A percentile compares a stretch with the other conserved stretches of the same genome.
These are phyloP conservation scores for Trichoderma guizhouense DNA, from an alignment of 2,329 filamentous ascomycete species.

Conservation along the genomic window DNA sequence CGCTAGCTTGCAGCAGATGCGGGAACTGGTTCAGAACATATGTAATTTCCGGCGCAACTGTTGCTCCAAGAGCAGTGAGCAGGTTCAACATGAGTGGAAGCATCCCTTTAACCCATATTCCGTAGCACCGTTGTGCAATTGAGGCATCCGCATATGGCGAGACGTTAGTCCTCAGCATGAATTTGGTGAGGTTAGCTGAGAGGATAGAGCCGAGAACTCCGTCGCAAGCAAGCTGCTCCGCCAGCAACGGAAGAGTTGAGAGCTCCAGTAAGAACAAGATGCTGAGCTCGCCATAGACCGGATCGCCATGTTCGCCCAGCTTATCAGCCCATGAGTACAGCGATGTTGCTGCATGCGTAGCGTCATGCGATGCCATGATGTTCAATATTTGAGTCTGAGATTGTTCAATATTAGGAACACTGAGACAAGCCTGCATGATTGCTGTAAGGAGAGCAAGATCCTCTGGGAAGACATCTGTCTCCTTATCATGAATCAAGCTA, in stretches of 20 bases:
- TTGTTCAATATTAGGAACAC: conserved; percentile 71
- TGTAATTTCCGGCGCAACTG: conserved; percentile 78
- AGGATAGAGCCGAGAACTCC: conserved; percentile 76
- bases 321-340: conserved; percentile 93
- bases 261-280: conserved; percentile 85
- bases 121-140: conserved; percentile 70
- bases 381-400: conserved; percentile 68
- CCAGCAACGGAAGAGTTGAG: conserved; percentile 74
- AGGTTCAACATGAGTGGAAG: conserved; percentile 87
- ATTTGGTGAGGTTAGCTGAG: conserved; percentile 73
- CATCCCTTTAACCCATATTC: conserved; percentile 85
- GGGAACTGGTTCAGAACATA: conserved; percentile 89
- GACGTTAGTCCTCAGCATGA: conserved; percentile 67
- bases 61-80: conserved; percentile 73
- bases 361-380: conserved; percentile 67
- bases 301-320: conserved; percentile 73
- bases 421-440: conserved; percentile 79
- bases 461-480: conserved; percentile 60
- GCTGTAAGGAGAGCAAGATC: conserved; percentile 87
- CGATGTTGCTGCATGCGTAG: conserved; percentile 75
- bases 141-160: conserved; percentile 74
- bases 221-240: conserved; percentile 86
- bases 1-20: conserved; percentile 68
- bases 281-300: conserved; percentile 89
- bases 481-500: conserved; percentile 74